Conservation (phyloP, 306 rosid genomes). For the Coriaria nepalensis region DNA sequence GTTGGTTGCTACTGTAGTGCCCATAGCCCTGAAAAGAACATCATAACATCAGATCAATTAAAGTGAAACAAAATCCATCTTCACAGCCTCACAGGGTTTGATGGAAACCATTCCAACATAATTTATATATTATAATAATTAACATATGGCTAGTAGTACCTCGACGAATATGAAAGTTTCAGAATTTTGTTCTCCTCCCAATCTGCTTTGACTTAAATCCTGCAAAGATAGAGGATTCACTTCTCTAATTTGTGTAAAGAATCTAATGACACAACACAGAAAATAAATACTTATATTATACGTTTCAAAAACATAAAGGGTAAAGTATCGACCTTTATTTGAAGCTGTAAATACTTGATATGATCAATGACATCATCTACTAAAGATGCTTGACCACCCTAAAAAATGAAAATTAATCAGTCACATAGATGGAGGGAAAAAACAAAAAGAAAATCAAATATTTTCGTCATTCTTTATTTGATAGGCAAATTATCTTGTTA, state of each 20-base stretch:
- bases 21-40: constrained; percentile 58
- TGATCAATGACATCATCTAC: constrained; percentile 75
- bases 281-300: not conserved
- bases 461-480: too few relatives aligned
- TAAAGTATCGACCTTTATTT: constrained; percentile 44
- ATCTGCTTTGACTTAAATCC: constrained; percentile 56
- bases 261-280: not conserved
- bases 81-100: not conserved
- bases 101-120: not conserved
- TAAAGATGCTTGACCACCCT: constrained; percentile 58
- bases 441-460: too few relatives aligned
- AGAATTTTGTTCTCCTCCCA: constrained; percentile 43
- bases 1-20: constrained; percentile 46
- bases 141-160: constrained; percentile 30
- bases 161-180: constrained; percentile 59
- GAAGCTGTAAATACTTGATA: constrained; percentile 68
- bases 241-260: not conserved
- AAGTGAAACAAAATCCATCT: too few relatives aligned
- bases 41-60: not conserved
- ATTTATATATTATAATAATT: too few relatives aligned
- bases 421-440: constrained; percentile 5
- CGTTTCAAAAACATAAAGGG: not conserved
- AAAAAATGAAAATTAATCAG: constrained; percentile 14
- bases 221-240: constrained; percentile 18
- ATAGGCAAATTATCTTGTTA: too few relatives aligned